Conservation (phyloP, 2,329 filamentous ascomycete species). For the Colletotrichum sp. region DNA sequence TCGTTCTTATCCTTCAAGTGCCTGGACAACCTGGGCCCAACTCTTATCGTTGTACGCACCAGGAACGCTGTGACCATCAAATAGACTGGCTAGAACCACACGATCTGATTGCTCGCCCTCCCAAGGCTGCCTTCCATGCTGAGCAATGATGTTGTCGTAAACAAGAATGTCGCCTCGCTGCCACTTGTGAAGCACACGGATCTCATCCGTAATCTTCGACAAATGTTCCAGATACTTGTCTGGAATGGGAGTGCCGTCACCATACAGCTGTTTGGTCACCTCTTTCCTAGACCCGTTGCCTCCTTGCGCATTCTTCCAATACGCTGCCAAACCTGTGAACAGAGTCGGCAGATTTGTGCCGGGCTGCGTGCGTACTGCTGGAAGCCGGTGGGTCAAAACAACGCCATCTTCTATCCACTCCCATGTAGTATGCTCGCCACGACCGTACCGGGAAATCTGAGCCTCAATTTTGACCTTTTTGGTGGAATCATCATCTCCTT, state of each 20-base stretch:
- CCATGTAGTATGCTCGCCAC: conserved; percentile 50
- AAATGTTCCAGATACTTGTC: conserved; percentile 46
- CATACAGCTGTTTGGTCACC: conserved; percentile 44
- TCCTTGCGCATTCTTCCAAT: conserved; percentile 38
- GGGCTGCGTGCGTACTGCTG: conserved; percentile 51
- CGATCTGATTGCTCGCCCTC: conserved; percentile 48
- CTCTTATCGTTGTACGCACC: conserved; percentile 45
- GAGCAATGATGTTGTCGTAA: conserved; percentile 52
- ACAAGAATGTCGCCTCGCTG: conserved; percentile 51
- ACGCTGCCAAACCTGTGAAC: conserved; percentile 50
- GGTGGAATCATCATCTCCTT: conserved; percentile 46
- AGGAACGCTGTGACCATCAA: conserved; percentile 48
- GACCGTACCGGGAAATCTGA: conserved; percentile 50
- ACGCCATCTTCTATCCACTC: conserved; percentile 50
- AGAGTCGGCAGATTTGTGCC: conserved; percentile 48
- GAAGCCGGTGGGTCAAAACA: conserved; percentile 47
- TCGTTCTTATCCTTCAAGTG: conserved; percentile 33
- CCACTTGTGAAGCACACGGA: conserved; percentile 53
- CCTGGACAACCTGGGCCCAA: conserved; percentile 52
- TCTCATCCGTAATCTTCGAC: conserved; percentile 51
- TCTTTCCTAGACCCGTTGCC: conserved; percentile 27
- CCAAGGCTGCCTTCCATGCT: conserved; percentile 55
- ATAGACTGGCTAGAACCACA: conserved; percentile 51
- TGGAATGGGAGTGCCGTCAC: conserved; percentile 51
- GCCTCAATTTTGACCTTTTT: conserved; percentile 48